Conservation (phyloP, 495 filamentous ascomycete genomes). For the Penicillium canescens region DNA sequence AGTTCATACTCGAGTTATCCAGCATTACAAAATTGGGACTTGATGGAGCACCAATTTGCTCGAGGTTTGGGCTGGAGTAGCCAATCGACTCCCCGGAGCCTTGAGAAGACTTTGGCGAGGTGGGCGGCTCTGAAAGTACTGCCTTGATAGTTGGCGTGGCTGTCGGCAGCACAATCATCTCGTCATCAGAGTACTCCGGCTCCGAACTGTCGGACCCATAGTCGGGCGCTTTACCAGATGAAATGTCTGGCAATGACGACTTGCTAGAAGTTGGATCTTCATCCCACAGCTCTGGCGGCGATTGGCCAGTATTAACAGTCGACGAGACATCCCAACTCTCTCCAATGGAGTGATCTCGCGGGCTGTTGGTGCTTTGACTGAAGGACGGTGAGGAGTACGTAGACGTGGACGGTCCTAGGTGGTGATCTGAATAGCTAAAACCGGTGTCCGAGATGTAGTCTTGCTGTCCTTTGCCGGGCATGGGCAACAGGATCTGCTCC, state of each 20-base stretch:
- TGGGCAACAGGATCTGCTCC: conserved; percentile 51
- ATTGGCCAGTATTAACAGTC: conserved; percentile 41
- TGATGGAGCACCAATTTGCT: conserved; percentile 44
- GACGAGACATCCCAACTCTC: conserved; percentile 45
- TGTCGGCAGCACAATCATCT: conserved; percentile 34
- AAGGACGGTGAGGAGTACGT: conserved; percentile 30
- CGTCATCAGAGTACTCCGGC: conserved; percentile 40
- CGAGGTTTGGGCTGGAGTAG: conserved; percentile 45
- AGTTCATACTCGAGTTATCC: conserved; percentile 45
- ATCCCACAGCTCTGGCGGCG: conserved; percentile 45
- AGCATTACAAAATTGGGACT: conserved; percentile 46
- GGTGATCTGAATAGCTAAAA: conserved; percentile 24
- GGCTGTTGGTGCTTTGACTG: conserved; percentile 30
- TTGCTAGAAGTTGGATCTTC: conserved; percentile 46
- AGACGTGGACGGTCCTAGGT: conserved; percentile 19
- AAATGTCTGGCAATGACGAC: conserved; percentile 39
- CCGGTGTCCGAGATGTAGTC: conserved; percentile 37
- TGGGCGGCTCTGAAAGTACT: conserved; percentile 33
- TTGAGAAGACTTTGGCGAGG: conserved; percentile 17
- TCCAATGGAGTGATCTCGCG: conserved; percentile 31
- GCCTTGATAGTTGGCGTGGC: conserved; percentile 45
- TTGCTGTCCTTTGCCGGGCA: conserved; percentile 44
- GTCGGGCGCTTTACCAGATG: conserved; percentile 25
- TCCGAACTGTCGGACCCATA: conserved; percentile 23
- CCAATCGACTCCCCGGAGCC: conserved; percentile 23